Base-by-base conservation (phyloP, 805 yeast genomes). In the Candida vaughaniae region DNA sequence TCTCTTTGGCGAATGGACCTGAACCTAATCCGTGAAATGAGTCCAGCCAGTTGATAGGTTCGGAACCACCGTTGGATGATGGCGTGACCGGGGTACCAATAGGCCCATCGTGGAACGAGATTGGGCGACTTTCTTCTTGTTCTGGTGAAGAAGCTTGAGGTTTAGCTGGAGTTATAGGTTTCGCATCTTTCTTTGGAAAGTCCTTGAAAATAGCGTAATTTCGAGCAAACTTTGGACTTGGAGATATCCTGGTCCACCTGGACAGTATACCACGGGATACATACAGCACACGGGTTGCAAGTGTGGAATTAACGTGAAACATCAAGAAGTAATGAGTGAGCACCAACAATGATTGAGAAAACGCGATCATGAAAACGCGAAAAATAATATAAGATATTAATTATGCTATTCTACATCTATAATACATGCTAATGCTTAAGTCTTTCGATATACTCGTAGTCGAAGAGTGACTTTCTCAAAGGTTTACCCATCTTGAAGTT, bases 11-110 rank as follows among this genome's bases (percentile, higher is more conserved):
- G 52, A 93, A 91, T 1, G 96, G 82, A n/a, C 71, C 77, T 3
- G 78, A 64, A 5, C 96, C 96, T 22, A 93, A 65, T 0, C 98
- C 98, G 49, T 77, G 83, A 67, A 82, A 93, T 2, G 96, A 85
- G 17, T 77, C 81, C 9, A 90, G 73, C 98, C 98, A 93, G 59
- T 91, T 80, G 27, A 71, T 63, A 12, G 56, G 55, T 23, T 18
- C 29, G 28, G 26, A 29, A 14, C 29, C 23, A 6, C 23, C 23
- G 9, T 7, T 20, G 6, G 23, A 20, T 6, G 31, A 2, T 12
- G 38, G 25, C 15, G 16, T n/a, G 20, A 25, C 23, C n/a, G 23
- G 16, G 9, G n/a, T 14, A 4, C 23, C 35, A 16, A 39, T 28
- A 2, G 47, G 47, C 9, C 33, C 18, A 33, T 44, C 45, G 16